Evolutionary conservation across 768 basidiomycete genomes (phyloP).

Genomic region (Hysterangium stoloniferum): DNA sequence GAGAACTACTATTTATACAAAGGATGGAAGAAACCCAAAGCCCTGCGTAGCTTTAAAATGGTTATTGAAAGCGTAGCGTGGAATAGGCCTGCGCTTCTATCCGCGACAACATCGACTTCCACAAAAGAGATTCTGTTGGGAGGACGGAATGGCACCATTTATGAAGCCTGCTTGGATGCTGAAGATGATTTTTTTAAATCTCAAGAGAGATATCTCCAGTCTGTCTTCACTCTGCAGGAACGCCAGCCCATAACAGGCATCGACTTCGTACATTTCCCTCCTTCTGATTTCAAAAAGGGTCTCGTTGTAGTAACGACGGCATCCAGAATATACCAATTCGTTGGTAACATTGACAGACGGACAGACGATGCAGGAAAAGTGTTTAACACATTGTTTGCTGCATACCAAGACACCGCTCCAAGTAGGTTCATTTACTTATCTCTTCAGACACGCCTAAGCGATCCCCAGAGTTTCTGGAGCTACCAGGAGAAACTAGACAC

Average conservation of each 20-base stretch:
- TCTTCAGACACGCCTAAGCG: constrained; percentile 18
- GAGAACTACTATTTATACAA: constrained; percentile 91
- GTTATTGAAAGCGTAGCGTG: constrained; percentile 88
- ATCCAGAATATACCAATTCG: constrained; percentile 86
- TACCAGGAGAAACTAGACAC: constrained; percentile 68
- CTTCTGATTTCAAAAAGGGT: constrained; percentile 49
- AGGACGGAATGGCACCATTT: constrained; percentile 74
- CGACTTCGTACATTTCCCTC: constrained; percentile 69
- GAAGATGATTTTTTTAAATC: constrained; percentile 91
- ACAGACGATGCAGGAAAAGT: constrained; percentile 68
- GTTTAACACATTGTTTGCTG: constrained; percentile 65
- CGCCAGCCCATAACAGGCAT: constrained; percentile 79
- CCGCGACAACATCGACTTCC: constrained; percentile 60
- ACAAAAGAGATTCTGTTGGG: constrained; percentile 85
- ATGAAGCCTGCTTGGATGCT: constrained; percentile 84
- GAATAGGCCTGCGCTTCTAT: constrained; percentile 65
- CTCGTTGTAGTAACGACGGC: constrained; percentile 80
- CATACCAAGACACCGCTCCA: constrained; percentile 69
- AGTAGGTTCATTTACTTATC: constrained; percentile 43
- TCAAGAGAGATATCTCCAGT: constrained; percentile 68
- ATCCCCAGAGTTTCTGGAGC: constrained; percentile 74
- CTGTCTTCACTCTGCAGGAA: constrained; percentile 73
- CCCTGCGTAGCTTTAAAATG: constrained; percentile 74
- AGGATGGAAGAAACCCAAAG: constrained; percentile 74
- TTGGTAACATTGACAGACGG: constrained; percentile 57